These are phyloP conservation scores for Suillus ampliporus DNA, from an alignment of 768 basidiomycete species.

Conservation along the genomic window DNA sequence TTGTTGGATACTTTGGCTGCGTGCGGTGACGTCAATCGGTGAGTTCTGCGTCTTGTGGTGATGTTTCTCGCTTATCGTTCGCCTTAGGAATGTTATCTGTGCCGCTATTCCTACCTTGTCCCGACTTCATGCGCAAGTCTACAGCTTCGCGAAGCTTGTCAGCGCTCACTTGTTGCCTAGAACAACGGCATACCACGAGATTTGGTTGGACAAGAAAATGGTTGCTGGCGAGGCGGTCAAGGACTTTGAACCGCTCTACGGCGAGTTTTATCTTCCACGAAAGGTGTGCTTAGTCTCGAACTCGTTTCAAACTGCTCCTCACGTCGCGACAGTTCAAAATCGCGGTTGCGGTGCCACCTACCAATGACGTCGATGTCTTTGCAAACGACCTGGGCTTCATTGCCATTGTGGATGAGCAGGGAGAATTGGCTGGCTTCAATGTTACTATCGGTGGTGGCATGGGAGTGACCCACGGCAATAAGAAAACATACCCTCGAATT, in stretches of 20 bases:
- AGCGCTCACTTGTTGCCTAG: constrained; percentile 88
- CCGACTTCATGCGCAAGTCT: constrained; percentile 83
- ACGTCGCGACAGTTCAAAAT: constrained; percentile 81
- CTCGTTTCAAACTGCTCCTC: neutral
- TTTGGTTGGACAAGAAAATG: constrained; percentile 98
- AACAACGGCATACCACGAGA: constrained; percentile 96
- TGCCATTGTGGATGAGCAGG: constrained; percentile 79
- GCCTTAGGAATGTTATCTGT: constrained; percentile 81
- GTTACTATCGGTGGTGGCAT: constrained; percentile 95
- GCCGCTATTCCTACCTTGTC: constrained; percentile 91
- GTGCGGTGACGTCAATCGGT: constrained; percentile 98
- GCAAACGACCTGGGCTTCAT: constrained; percentile 97
- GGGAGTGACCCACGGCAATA: constrained; percentile 99
- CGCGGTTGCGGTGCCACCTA: constrained; percentile 94
- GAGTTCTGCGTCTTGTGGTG: constrained; percentile 20
- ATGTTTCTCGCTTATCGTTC: constrained; percentile 15
- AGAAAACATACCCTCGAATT: constrained; percentile 95
- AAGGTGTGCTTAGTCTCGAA: constrained; percentile 58
- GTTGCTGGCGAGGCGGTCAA: constrained; percentile 93
- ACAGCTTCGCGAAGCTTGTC: constrained; percentile 80
- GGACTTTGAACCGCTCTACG: constrained; percentile 97
- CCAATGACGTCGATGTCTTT: constrained; percentile 95
- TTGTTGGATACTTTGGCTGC: constrained; percentile 96
- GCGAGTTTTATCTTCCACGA: constrained; percentile 94
- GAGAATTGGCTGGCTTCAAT: constrained; percentile 90